Evolutionary conservation across 192 early-diverging fungal species (phyloP).

Genomic region (Geosiphon pyriformis): DNA sequence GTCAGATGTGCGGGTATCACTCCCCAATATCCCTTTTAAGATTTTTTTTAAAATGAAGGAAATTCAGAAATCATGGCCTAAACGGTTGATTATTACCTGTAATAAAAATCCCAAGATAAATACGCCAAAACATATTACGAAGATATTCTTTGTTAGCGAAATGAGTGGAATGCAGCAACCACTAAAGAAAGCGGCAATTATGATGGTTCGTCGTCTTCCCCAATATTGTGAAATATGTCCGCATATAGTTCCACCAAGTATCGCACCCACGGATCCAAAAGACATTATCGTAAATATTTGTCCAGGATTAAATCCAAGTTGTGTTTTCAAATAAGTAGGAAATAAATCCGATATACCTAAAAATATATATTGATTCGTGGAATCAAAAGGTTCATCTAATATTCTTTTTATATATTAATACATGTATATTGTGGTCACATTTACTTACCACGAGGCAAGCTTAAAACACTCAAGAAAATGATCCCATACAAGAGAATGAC

Average conservation of each 20-base stretch:
- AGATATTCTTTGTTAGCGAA: conserved; percentile 40
- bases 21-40: conserved; percentile 31
- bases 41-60: background rate
- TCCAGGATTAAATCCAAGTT: conserved; percentile 46
- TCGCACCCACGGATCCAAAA: conserved; percentile 61
- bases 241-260: conserved; percentile 60
- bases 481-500: conserved; percentile 45
- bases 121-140: conserved; percentile 33
- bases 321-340: conserved; percentile 60
- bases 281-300: conserved; percentile 55
- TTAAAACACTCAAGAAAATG: conserved; percentile 60
- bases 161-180: conserved; percentile 63
- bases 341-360: conserved; percentile 59
- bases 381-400: background rate
- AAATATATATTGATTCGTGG: background rate
- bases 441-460: conserved; percentile 63
- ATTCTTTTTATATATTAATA: background rate
- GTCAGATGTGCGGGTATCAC: conserved; percentile 65
- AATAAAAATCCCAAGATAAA: conserved; percentile 55
- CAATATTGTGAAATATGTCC: conserved; percentile 65
- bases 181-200: conserved; percentile 44
- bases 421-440: background rate
- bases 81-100: conserved; percentile 32
- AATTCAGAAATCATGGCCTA: too few relatives aligned
- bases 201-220: conserved; percentile 57